phyloP scores from a whole-genome alignment of 495 filamentous ascomycete species.

The Penicillium taxi region DNA sequence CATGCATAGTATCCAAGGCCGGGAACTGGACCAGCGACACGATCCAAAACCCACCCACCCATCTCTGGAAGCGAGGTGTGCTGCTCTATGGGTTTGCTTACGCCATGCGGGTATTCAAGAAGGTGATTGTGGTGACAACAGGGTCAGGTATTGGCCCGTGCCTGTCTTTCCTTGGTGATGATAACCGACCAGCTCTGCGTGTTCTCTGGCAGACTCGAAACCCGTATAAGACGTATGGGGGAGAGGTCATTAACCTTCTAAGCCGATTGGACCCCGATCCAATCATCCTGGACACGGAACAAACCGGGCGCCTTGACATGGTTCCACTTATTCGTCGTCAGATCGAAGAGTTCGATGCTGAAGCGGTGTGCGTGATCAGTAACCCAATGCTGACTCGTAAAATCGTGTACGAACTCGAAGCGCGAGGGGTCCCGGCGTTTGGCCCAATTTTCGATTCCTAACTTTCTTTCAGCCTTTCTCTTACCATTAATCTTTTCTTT shows the following conservation, averaged over 20 bases:
- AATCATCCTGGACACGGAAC: conserved; percentile 43
- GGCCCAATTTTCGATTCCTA: conserved; percentile 79
- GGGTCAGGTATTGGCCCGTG: conserved; percentile 72
- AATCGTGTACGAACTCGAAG: conserved; percentile 68
- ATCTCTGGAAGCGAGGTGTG: conserved; percentile 39
- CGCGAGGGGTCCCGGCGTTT: conserved; percentile 60
- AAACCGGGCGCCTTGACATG: conserved; percentile 40
- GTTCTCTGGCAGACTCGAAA: conserved; percentile 51
- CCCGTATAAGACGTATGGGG: conserved; percentile 43
- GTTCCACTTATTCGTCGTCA: conserved; percentile 47
- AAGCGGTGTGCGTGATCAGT: conserved; percentile 64
- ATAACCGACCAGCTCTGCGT: conserved; percentile 42
- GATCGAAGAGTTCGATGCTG: conserved; percentile 47
- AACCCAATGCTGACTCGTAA: conserved; percentile 65
- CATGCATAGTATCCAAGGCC: conserved; percentile 65
- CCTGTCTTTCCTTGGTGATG: conserved; percentile 42
- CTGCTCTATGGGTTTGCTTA: conserved; percentile 64
- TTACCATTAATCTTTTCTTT: conserved; percentile 2
- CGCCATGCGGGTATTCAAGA: conserved; percentile 59
- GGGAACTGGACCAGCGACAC: conserved; percentile 73
- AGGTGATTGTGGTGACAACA: conserved; percentile 68
- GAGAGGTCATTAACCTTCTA: conserved; percentile 39
- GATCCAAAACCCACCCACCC: conserved; percentile 51
- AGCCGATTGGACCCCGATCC: conserved; percentile 42
- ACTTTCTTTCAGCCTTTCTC: conserved; percentile 7